Percentiles rank a stretch among this genome's conserved stretches.
phyloP scores from a whole-genome alignment of 116 monocot genomes.

The Zostera marina region DNA sequence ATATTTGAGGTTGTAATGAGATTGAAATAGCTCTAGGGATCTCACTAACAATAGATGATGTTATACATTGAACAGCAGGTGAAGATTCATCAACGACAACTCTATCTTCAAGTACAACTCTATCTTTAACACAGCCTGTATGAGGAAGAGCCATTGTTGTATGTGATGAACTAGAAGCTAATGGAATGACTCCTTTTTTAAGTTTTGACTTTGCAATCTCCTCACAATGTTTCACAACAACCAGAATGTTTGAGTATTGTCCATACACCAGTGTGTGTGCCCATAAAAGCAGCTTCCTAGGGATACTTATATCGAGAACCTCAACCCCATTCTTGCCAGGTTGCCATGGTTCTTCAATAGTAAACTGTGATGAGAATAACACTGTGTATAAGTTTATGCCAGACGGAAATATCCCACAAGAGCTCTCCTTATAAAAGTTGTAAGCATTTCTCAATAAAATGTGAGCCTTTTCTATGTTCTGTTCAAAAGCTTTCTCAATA shows the following conservation, averaged over 20 bases:
- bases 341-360: conserved; percentile 16
- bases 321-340: conserved; percentile 27
- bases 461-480: conserved; percentile 64
- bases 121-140: conserved; percentile 30
- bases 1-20: conserved; percentile 11
- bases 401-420: conserved; percentile 65
- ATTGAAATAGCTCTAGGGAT: not conserved
- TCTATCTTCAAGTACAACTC: conserved; percentile 18
- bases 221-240: conserved; percentile 84
- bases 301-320: conserved; percentile 73
- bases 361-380: conserved; percentile 17
- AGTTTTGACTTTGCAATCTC: conserved; percentile 73
- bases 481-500: conserved; percentile 47
- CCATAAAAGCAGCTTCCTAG: conserved; percentile 96
- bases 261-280: conserved; percentile 79
- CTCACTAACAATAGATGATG: not conserved
- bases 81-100: conserved; percentile 20
- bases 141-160: conserved; percentile 12
- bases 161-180: conserved; percentile 9
- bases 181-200: conserved; percentile 27
- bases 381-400: conserved; percentile 75
- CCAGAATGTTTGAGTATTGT: conserved; percentile 63
- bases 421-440: conserved; percentile 78
- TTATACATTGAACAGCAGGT: not conserved
- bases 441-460: conserved; percentile 60